Evolutionary conservation across 2,329 filamentous ascomycete genomes (phyloP).

Genomic region (Colletotrichum liaoningense): DNA sequence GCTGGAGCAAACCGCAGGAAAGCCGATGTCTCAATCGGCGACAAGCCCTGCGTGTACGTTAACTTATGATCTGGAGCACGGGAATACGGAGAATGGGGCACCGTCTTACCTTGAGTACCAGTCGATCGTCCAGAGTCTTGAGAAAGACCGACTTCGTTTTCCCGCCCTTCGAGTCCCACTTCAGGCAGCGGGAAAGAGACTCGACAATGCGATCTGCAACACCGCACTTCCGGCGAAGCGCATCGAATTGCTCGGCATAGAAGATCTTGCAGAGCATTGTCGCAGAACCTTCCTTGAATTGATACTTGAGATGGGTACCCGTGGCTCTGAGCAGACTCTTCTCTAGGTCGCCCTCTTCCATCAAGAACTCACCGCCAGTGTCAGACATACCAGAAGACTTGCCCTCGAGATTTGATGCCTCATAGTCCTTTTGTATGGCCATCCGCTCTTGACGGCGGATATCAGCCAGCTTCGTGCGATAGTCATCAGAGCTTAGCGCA

Average conservation of each 20-base stretch:
- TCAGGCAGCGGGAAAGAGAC: slow-evolving; percentile 92
- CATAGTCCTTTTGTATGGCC: slow-evolving; percentile 36
- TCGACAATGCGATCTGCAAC: slow-evolving; percentile 95
- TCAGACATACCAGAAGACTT: slow-evolving; percentile 49
- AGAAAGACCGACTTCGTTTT: slow-evolving; percentile 98
- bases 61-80: slow-evolving; percentile 12
- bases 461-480: slow-evolving; percentile 80
- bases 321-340: slow-evolving; percentile 85
- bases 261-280: slow-evolving; percentile 99
- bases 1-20: slow-evolving; percentile 96
- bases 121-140: slow-evolving; percentile 93
- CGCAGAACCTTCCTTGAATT: slow-evolving; percentile 93
- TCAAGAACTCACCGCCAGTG: slow-evolving; percentile 47
- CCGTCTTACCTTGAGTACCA: slow-evolving; percentile 78
- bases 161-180: slow-evolving; percentile 98
- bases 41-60: slow-evolving; percentile 73
- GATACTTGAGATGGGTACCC: slow-evolving; percentile 94
- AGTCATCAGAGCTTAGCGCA: slow-evolving; percentile 88
- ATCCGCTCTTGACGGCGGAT: slow-evolving; percentile 55
- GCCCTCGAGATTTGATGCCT: slow-evolving; percentile 41
- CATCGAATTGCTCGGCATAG: slow-evolving; percentile 98
- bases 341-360: slow-evolving; percentile 81
- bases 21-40: slow-evolving; percentile 89
- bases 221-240: slow-evolving; percentile 90
- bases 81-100: neutral